Percentiles rank a stretch among this genome's conserved stretches.
phyloP scores from a whole-genome alignment of 805 yeast species.

The Kodamaea kaohsiungensis region DNA sequence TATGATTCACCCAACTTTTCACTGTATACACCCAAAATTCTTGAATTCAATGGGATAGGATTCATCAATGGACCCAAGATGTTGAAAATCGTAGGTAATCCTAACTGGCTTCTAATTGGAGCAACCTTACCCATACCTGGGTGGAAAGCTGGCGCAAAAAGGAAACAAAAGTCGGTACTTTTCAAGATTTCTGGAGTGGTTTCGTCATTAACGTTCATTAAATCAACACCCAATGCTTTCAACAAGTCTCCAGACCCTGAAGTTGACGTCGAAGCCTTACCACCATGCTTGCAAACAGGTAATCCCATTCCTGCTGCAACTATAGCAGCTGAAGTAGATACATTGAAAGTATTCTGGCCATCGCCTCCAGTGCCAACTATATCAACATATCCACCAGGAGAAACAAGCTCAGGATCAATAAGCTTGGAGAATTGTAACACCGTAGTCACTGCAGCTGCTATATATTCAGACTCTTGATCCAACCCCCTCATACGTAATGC shows the following conservation, averaged over 20 bases:
- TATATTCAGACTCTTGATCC: slow-evolving; percentile 78
- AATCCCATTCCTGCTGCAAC: slow-evolving; percentile 89
- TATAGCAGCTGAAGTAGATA: slow-evolving; percentile 91
- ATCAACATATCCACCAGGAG: slow-evolving; percentile 63
- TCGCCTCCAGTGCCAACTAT: slow-evolving; percentile 99
- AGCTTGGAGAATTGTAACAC: slow-evolving; percentile 63
- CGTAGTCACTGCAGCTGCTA: slow-evolving; percentile 83
- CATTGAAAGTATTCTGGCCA: slow-evolving; percentile 96
- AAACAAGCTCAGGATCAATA: slow-evolving; percentile 48
- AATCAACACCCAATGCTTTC: slow-evolving; percentile 77
- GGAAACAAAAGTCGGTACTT: slow-evolving; percentile 57
- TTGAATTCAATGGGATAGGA: slow-evolving; percentile 78
- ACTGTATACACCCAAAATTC: slow-evolving; percentile 88
- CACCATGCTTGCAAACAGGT: slow-evolving; percentile 92
- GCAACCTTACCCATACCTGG: slow-evolving; percentile 88
- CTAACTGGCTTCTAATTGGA: slow-evolving; percentile 70
- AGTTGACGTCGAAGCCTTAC: slow-evolving; percentile 90
- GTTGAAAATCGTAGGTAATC: slow-evolving; percentile 92
- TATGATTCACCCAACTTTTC: slow-evolving; percentile 77
- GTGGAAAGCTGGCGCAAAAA: slow-evolving; percentile 94
- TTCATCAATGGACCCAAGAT: slow-evolving; percentile 91
- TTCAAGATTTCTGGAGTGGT: slow-evolving; percentile 62
- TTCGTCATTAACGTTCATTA: slow-evolving; percentile 61
- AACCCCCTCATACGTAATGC: slow-evolving; percentile 71
- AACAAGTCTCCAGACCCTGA: slow-evolving; percentile 95